These are phyloP conservation scores for Brassica incana DNA, from an alignment of 345 rosid species.

Conservation along the genomic window DNA sequence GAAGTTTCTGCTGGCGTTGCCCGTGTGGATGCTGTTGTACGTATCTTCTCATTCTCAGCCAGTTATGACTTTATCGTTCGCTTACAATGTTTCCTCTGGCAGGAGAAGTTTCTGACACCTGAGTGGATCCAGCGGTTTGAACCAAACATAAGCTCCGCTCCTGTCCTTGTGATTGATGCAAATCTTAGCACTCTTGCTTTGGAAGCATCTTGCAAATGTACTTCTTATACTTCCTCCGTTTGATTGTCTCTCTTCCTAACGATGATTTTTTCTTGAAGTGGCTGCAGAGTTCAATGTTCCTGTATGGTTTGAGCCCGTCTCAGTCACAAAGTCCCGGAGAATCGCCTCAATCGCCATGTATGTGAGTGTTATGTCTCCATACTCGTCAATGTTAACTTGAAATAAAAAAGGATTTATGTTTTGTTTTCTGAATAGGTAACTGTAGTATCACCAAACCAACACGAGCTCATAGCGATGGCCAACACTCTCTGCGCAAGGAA, in stretches of 20 bases:
- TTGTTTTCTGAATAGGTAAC: slow-evolving; percentile 48
- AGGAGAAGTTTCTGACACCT: slow-evolving; percentile 84
- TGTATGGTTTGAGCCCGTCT: slow-evolving; percentile 95
- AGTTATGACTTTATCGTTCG: neutral
- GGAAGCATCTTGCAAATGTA: slow-evolving; percentile 76
- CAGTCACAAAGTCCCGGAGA: slow-evolving; percentile 72
- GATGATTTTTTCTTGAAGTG: slow-evolving; percentile 48
- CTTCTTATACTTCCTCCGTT: slow-evolving; percentile 8
- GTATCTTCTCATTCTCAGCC: slow-evolving; percentile 27
- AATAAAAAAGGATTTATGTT: neutral
- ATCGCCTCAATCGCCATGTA: slow-evolving; percentile 62
- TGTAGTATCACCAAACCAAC: slow-evolving; percentile 78
- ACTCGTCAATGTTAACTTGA: neutral
- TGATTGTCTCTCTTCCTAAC: neutral
- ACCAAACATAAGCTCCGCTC: slow-evolving; percentile 49
- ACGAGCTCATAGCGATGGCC: slow-evolving; percentile 85
- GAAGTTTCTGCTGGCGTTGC: slow-evolving; percentile 88
- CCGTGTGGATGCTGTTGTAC: slow-evolving; percentile 74
- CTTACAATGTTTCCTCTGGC: slow-evolving; percentile 18
- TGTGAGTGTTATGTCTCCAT: slow-evolving; percentile 50
- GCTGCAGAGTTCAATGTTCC: slow-evolving; percentile 64
- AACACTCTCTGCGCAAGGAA: slow-evolving; percentile 47
- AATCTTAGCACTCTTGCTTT: slow-evolving; percentile 63
- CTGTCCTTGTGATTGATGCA: slow-evolving; percentile 74
- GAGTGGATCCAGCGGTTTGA: slow-evolving; percentile 74